phyloP scores from a whole-genome alignment of 768 basidiomycete genomes.

The Naganishia randhawae region DNA sequence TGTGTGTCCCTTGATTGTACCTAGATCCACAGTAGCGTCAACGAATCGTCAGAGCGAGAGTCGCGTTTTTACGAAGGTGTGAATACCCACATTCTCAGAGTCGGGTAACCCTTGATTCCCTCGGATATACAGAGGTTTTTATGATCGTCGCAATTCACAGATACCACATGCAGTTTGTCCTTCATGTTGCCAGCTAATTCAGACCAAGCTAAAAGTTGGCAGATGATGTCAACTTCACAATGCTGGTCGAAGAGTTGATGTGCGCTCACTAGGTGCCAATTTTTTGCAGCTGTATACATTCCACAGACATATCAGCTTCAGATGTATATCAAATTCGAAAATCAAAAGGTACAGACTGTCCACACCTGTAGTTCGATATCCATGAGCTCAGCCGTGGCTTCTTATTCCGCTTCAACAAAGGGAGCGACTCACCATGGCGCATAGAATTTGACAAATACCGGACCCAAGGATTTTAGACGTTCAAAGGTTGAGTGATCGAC shows the following conservation, averaged over 20 bases:
- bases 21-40: constrained; percentile 34
- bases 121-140: constrained; percentile 63
- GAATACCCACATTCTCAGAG: constrained; percentile 63
- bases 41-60: no score
- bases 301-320: neutral
- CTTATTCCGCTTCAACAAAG: neutral
- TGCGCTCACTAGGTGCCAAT: constrained; percentile 61
- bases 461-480: constrained; percentile 53
- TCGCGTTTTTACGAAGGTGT: neutral
- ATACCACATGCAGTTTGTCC: constrained; percentile 68
- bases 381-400: neutral
- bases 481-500: constrained; percentile 49
- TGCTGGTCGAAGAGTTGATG: neutral
- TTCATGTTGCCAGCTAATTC: constrained; percentile 69
- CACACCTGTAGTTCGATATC: constrained; percentile 60
- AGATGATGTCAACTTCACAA: neutral
- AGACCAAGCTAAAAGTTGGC: constrained; percentile 59
- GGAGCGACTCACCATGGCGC: constrained; percentile 70
- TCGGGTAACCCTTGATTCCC: constrained; percentile 76
- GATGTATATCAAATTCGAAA: neutral
- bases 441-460: constrained; percentile 73
- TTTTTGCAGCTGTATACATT: constrained; percentile 68
- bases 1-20: constrained; percentile 57
- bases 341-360: constrained; percentile 56
- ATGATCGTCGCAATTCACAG: constrained; percentile 84